Evolutionary conservation across 495 filamentous ascomycete genomes (phyloP), one percentile per base, ranked within the genome.

Genomic region (Filosporella fistucella): DNA sequence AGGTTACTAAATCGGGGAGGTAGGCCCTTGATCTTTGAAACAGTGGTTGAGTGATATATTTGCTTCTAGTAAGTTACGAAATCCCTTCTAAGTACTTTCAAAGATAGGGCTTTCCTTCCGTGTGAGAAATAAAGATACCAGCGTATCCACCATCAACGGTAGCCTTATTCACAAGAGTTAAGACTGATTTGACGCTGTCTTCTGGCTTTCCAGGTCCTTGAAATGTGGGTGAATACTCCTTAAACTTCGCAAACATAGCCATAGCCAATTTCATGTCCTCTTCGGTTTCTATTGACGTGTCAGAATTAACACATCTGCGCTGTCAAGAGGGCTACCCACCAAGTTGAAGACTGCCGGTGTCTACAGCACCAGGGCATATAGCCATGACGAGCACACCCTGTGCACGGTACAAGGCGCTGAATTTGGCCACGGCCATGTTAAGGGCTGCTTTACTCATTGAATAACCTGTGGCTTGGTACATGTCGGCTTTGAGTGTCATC

Each of bases 321-420:
- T 50, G 18, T 54, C 51, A 28, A 38, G 30, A 42, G 11, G 26
- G 36, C 22, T 49, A 49, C 46, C 24, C 25, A 49, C 46, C 46
- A 49, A 41, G 40, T 17, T 49, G 9, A 40, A 49, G 21, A 49
- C 24, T 49, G 47, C 57, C 59, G 1, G 64, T 66, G 0, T 71
- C 66, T 7, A 78, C 72, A 2, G 49, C 22, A 21, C 77, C 77
- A 1, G 77, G 77, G 47, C 68, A 65, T 32, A 81, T 59, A 47
- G 49, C 57, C 45, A 80, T n/a, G 54, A 74, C 71, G 13, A 75
- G 56, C 3, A 81, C 55, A 5, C 70, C 75, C 8, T 78, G 58
- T 21, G 67, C 62, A 16, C 60, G 59, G 50, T 74, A 76, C 41
- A 69, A 61, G 7, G 68, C 72, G 50, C 58, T 69, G 61, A 70